phyloP scores from a whole-genome alignment of 257 asterid species.

The Solanum paucissectum region DNA sequence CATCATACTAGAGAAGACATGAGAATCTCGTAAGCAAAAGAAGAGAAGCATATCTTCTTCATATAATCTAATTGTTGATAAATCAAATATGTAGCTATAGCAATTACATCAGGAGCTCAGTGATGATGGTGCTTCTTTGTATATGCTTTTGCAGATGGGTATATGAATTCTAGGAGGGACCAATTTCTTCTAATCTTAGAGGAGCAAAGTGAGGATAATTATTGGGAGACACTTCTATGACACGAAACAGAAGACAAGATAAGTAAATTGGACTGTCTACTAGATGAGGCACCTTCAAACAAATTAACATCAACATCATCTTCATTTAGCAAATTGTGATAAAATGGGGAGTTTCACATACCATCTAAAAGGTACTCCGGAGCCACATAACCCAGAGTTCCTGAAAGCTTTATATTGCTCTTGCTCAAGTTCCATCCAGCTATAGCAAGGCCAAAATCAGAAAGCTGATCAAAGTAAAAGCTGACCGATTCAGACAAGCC shows the following conservation, averaged over 20 bases:
- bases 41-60: not conserved
- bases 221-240: not conserved
- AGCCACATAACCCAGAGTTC: constrained; percentile 85
- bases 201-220: not conserved
- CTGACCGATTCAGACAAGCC: not conserved
- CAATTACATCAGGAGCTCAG: not conserved
- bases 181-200: not conserved
- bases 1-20: not conserved
- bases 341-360: constrained; percentile 12
- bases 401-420: constrained; percentile 61
- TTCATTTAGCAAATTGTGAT: not conserved
- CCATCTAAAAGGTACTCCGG: constrained; percentile 87
- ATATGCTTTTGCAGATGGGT: not conserved
- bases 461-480: constrained; percentile 37
- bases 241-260: not conserved
- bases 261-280: not conserved
- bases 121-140: not conserved
- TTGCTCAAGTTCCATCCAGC: constrained; percentile 50
- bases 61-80: not conserved
- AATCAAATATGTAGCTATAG: not conserved
- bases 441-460: constrained; percentile 85
- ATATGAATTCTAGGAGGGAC: not conserved
- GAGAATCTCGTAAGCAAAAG: not conserved
- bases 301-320: not conserved
- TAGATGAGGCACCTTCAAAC: not conserved